phyloP scores from a whole-genome alignment of 169 alveolate species.

The Perkinsus marinus region DNA sequence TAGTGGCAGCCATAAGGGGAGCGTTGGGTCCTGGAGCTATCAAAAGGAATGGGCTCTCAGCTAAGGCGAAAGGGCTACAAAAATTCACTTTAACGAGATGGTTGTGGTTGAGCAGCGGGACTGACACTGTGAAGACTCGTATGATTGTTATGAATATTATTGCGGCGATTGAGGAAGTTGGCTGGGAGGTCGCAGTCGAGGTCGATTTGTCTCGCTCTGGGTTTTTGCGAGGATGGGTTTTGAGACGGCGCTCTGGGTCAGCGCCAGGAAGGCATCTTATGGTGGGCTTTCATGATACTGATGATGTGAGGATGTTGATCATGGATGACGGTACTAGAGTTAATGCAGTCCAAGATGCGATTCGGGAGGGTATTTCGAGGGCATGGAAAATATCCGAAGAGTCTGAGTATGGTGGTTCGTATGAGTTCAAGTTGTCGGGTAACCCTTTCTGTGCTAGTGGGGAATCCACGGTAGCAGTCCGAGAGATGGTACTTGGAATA shows the following conservation, averaged over 20 bases:
- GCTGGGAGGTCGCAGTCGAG: background rate
- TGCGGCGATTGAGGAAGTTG: background rate
- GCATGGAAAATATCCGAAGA: background rate
- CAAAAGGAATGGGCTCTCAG: background rate
- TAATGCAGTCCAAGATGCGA: background rate
- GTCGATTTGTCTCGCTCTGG: background rate
- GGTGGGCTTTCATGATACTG: background rate
- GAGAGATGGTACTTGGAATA: background rate
- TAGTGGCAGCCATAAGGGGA: background rate
- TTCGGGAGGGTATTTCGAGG: background rate
- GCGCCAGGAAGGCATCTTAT: background rate
- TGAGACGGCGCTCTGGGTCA: background rate
- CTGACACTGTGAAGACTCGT: background rate
- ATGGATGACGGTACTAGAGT: background rate
- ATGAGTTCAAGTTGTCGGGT: background rate
- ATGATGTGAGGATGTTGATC: background rate
- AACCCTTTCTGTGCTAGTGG: background rate
- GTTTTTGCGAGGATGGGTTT: background rate
- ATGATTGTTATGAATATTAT: background rate
- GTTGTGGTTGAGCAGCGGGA: background rate
- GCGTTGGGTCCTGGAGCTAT: background rate
- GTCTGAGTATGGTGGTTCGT: background rate
- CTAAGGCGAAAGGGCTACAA: background rate
- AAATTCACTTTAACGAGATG: background rate
- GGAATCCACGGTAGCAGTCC: background rate